Evolutionary conservation across 495 filamentous ascomycete genomes (phyloP).

Genomic region (Aspergillus hancockii): DNA sequence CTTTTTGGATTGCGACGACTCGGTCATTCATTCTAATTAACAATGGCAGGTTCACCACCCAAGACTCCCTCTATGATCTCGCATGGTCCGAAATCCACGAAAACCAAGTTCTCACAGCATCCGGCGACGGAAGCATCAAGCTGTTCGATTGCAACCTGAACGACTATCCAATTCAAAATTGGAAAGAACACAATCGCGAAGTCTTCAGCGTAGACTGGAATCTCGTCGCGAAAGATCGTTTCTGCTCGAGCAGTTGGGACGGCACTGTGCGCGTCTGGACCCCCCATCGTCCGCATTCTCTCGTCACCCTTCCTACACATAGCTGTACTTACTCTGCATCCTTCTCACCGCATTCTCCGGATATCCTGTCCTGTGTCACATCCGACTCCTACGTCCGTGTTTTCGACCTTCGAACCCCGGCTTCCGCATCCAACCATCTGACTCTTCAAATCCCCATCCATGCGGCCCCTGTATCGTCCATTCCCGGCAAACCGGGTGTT

Average conservation of each 20-base stretch:
- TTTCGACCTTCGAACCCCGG: constrained; percentile 85
- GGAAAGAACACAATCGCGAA: constrained; percentile 90
- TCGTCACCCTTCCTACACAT: constrained; percentile 83
- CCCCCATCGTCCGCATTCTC: constrained; percentile 66
- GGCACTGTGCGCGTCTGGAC: constrained; percentile 92
- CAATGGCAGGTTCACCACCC: constrained; percentile 77
- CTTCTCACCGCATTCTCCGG: constrained; percentile 77
- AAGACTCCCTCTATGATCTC: constrained; percentile 92
- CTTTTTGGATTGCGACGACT: constrained; percentile 1
- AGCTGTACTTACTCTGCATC: constrained; percentile 86
- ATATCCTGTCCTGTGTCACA: constrained; percentile 77
- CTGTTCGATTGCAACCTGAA: constrained; percentile 80
- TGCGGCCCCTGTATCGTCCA: constrained; percentile 49
- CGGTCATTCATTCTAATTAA: constrained; percentile 3
- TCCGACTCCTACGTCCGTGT: constrained; percentile 84
- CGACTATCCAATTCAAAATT: constrained; percentile 81
- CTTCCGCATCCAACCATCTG: constrained; percentile 80
- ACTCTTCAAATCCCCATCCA: constrained; percentile 77
- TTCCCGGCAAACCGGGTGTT: constrained; percentile 37
- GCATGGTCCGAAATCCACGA: constrained; percentile 94
- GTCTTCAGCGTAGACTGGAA: constrained; percentile 93
- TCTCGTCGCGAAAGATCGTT: constrained; percentile 83
- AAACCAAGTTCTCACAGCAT: constrained; percentile 84
- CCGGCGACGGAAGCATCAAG: constrained; percentile 91
- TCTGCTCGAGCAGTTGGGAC: constrained; percentile 90